Percentiles rank a stretch among this genome's conserved stretches.
phyloP scores from a whole-genome alignment of 208 protist species.

The Wallacemonas sp. region DNA sequence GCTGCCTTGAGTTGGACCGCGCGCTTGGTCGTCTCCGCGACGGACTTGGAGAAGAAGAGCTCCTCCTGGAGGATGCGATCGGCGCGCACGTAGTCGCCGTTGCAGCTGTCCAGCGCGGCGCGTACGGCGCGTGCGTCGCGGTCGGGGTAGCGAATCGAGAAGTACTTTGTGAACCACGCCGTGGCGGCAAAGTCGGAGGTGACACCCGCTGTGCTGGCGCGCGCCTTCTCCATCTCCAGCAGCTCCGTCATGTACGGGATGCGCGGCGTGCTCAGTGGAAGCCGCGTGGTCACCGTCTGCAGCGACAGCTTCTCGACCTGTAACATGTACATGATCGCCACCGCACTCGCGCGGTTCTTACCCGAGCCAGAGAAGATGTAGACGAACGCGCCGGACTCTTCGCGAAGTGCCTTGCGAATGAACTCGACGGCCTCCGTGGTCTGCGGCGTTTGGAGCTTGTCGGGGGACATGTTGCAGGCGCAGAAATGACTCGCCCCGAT shows the following conservation, averaged over 20 bases:
- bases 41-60: constrained; percentile 18
- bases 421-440: constrained; percentile 4
- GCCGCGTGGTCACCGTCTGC: constrained; percentile 16
- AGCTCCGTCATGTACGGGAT: constrained; percentile 24
- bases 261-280: constrained; percentile 29
- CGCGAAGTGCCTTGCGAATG: constrained; percentile 10
- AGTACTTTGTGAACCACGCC: constrained; percentile 22
- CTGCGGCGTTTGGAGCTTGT: constrained; percentile 6
- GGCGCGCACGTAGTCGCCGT: constrained; percentile 20
- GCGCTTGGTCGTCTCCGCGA: constrained; percentile 7
- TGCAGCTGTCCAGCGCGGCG: constrained; percentile 28
- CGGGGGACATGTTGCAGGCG: constrained; percentile 8
- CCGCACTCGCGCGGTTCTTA: constrained; percentile 26
- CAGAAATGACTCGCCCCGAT: constrained; percentile 21
- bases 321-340: constrained; percentile 30
- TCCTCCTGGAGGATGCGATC: constrained; percentile 30
- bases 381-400: constrained; percentile 17
- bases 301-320: constrained; percentile 23
- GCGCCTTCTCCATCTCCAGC: constrained; percentile 16
- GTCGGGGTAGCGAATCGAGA: constrained; percentile 27
- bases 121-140: constrained; percentile 13
- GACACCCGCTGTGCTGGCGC: not conserved
- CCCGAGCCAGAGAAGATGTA: constrained; percentile 35
- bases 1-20: not conserved
- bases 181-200: constrained; percentile 20